Conservation (phyloP, 2,329 filamentous ascomycete species). For the Hypoxylon sp. region DNA sequence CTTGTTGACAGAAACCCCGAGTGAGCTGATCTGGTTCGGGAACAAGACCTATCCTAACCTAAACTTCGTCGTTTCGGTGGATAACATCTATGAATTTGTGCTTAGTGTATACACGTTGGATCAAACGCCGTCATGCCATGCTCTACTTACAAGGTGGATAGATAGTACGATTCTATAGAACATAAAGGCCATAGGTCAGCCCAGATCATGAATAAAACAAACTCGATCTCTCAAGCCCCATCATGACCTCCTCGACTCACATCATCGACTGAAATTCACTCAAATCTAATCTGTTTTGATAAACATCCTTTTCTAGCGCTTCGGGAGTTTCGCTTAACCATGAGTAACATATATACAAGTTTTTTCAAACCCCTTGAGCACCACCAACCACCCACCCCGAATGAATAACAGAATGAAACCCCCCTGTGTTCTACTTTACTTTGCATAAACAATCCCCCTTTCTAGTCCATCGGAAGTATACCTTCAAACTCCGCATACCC, state of each 20-base stretch:
- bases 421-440: too few relatives aligned
- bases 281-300: slow-evolving; percentile 3
- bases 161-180: too few relatives aligned
- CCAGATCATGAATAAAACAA: too few relatives aligned
- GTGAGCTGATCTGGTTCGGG: background rate
- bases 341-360: slow-evolving; percentile 26
- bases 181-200: too few relatives aligned
- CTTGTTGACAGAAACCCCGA: slow-evolving; percentile 20
- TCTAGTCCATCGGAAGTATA: slow-evolving; percentile 58
- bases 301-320: slow-evolving; percentile 17
- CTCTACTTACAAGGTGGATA: too few relatives aligned
- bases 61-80: background rate
- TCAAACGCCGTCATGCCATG: too few relatives aligned
- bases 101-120: too few relatives aligned
- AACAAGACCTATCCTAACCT: too few relatives aligned
- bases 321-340: slow-evolving; percentile 3
- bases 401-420: slow-evolving; percentile 2
- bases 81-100: too few relatives aligned
- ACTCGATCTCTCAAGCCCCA: background rate
- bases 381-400: slow-evolving; percentile 29
- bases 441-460: background rate
- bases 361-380: slow-evolving; percentile 16
- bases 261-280: too few relatives aligned
- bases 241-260: too few relatives aligned
- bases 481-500: slow-evolving; percentile 77